phyloP scores from a whole-genome alignment of 495 filamentous ascomycete genomes.

The Lindgomyces ingoldianus region DNA sequence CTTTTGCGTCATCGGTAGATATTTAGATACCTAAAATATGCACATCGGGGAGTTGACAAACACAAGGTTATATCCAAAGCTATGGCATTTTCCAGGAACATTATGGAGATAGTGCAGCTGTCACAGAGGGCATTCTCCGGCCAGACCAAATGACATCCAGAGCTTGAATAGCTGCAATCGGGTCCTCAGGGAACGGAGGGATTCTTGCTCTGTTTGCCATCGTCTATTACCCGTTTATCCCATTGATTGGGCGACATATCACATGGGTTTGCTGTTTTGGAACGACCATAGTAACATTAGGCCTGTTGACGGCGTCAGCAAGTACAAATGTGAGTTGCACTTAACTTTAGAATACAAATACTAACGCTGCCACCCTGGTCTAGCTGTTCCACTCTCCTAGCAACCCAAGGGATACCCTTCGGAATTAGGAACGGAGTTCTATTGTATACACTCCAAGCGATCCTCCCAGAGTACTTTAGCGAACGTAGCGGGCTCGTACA shows the following conservation, averaged over 20 bases:
- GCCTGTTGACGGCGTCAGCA: background rate
- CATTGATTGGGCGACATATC: conserved; percentile 1
- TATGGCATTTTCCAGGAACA: conserved; percentile 20
- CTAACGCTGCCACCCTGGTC: background rate
- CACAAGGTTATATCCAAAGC: conserved; percentile 8
- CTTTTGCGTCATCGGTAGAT: no score
- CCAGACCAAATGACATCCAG: background rate
- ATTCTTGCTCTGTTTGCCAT: conserved; percentile 4
- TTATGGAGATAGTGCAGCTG: conserved; percentile 1
- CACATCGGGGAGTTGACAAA: background rate
- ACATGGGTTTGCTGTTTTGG: conserved; percentile 1
- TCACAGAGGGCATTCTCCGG: conserved; percentile 1
- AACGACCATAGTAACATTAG: background rate
- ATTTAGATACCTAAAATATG: background rate
- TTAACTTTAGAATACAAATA: background rate
- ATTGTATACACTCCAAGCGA: background rate
- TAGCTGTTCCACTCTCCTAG: background rate
- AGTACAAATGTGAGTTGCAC: background rate
- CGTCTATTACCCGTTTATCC: conserved; percentile 5
- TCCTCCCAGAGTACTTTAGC: conserved; percentile 7
- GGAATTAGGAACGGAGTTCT: background rate
- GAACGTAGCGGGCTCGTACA: background rate
- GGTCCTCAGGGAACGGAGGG: conserved; percentile 3
- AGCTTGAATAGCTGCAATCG: conserved; percentile 10
- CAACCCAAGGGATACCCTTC: background rate